A percentile compares a stretch with the other conserved stretches of the same genome.
Evolutionary conservation across 345 rosid genomes (phyloP).

Genomic region (Raphanus sativus): DNA sequence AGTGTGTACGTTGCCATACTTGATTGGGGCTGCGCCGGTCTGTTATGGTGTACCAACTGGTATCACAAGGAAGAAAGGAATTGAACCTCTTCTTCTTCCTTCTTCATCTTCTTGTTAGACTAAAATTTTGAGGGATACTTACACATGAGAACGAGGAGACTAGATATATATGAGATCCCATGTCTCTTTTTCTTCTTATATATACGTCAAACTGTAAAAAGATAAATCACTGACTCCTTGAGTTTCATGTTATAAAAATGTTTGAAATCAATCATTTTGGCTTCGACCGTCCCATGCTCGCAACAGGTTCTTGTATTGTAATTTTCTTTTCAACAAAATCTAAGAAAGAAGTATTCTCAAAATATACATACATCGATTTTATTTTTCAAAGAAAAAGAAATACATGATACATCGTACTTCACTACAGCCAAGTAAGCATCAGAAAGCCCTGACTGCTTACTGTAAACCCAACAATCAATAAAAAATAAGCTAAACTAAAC

Average conservation of each 20-base stretch:
- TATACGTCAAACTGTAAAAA: not conserved
- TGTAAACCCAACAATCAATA: not conserved
- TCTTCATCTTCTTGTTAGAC: not conserved
- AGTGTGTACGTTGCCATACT: conserved; percentile 62
- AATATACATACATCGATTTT: not conserved
- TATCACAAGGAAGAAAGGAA: not conserved
- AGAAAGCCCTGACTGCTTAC: too few species aligned
- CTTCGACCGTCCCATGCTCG: too few species aligned
- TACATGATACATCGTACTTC: too few species aligned
- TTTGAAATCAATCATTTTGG: too few species aligned
- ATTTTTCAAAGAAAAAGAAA: too few species aligned
- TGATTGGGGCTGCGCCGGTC: conserved; percentile 65
- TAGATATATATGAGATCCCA: not conserved
- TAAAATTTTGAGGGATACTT: not conserved
- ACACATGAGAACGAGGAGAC: not conserved
- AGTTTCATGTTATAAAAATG: too few species aligned
- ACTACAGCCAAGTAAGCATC: not conserved
- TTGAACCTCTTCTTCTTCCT: not conserved
- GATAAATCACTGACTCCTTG: not conserved
- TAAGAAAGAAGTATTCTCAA: not conserved
- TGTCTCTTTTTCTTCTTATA: not conserved
- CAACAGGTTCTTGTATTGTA: too few species aligned
- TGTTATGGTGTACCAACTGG: not conserved
- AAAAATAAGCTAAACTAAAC: not conserved
- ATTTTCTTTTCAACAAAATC: too few species aligned